A percentile compares a stretch with the other conserved stretches of the same genome.
Conservation (phyloP, 2,329 filamentous ascomycete genomes). For the Ilyonectria mors-panacis region DNA sequence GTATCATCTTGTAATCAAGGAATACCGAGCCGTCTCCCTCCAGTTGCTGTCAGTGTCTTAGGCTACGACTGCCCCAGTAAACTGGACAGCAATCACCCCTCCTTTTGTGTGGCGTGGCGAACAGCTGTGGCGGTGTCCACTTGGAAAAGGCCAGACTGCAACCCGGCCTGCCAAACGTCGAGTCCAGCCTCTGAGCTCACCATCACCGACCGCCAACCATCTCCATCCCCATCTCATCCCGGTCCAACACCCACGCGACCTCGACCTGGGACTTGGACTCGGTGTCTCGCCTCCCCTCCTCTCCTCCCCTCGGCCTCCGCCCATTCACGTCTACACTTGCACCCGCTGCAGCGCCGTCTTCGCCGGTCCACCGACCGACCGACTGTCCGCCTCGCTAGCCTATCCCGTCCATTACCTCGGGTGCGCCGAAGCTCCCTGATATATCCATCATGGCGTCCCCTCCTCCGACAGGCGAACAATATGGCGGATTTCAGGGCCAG, state of each 20-base stretch:
- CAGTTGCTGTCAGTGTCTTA: conserved; percentile 33
- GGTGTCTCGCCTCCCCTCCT: conserved; percentile 33
- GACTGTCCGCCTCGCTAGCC: conserved; percentile 6
- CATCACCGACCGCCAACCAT: conserved; percentile 36
- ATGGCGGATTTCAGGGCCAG: conserved; percentile 50
- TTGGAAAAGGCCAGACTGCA: conserved; percentile 49
- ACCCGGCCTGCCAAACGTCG: conserved; percentile 23
- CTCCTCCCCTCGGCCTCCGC: conserved; percentile 8
- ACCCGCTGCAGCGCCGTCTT: conserved; percentile 28
- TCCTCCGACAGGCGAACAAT: conserved; percentile 64
- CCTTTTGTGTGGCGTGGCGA: conserved; percentile 43
- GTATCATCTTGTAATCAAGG: neutral
- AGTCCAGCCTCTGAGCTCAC: conserved; percentile 47
- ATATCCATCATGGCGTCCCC: conserved; percentile 69
- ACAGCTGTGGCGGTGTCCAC: conserved; percentile 47
- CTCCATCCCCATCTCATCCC: conserved; percentile 37
- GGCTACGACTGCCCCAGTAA: conserved; percentile 21
- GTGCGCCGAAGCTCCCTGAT: conserved; percentile 47
- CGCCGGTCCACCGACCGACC: conserved; percentile 33
- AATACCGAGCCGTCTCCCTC: neutral
- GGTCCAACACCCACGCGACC: conserved; percentile 37
- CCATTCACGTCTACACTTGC: conserved; percentile 20
- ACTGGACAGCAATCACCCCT: conserved; percentile 37
- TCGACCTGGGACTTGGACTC: conserved; percentile 44
- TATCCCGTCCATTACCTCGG: conserved; percentile 35